Base-by-base conservation (phyloP, 306 rosid genomes). In the Malus asiatica region DNA sequence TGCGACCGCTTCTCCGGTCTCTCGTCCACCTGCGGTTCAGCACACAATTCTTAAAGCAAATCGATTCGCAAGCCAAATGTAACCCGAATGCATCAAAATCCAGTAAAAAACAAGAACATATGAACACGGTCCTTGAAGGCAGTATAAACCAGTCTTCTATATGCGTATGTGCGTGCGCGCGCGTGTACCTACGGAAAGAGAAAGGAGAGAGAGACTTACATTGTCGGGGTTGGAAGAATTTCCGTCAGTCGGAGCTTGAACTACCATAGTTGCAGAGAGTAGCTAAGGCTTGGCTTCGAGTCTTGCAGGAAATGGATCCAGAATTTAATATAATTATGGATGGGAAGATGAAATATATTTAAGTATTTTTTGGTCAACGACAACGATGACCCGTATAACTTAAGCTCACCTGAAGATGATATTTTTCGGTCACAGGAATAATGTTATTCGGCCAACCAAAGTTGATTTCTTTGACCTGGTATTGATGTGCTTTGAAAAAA, bases 131-230 rank as follows among this genome's bases (percentile, higher is more conserved):
- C 45, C 45, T 42, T 42, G 45, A 42, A 42, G 45, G 45, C 45
- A 42, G 2, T 42, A 10, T 42, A 42, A 42, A 42, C 12, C 45
- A 42, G 45, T 42, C 3, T 10, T 42, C 44, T 9, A 40, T 8
- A 40, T 40, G 11, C 3, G 45, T 40, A 0, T 9, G 25, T 25
- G 25, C 25, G 25, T 1, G 25, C 25, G 25, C 25, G 25, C 25
- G 25, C 25, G 25, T 25, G 45, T 10, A 11, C 45, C 45, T 42
- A 42, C 45, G 51, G 51, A 45, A 12, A 45, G 16, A 45, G 51
- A 12, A 4, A 14, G 53, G 52, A 46, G 18, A 46, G 52, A 74
- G 55, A 75, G 66, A 68, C 88, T 71, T 70, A 87, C 87, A 65
- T 65, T 45, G 75, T 11, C 30, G 10, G 27, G 27, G 30, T 18